Evolutionary conservation across 306 rosid genomes (phyloP).

Genomic region (Lathyrus oleraceus): DNA sequence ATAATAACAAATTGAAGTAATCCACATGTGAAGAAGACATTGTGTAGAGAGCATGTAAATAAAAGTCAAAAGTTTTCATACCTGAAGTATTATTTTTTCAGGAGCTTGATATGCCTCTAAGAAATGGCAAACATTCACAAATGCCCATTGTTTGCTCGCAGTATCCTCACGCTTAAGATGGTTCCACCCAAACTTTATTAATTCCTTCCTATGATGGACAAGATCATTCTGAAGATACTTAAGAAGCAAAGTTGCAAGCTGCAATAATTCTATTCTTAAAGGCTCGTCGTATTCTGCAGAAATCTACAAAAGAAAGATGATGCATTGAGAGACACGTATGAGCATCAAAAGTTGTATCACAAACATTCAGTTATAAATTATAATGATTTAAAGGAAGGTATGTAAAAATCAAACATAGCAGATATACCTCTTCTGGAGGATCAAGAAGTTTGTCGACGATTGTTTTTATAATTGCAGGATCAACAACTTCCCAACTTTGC

Average conservation of each 20-base stretch:
- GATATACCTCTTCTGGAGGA: conserved; percentile 95
- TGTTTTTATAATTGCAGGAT: conserved; percentile 76
- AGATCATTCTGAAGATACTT: conserved; percentile 97
- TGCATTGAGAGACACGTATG: conserved; percentile 21
- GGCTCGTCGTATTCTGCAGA: conserved; percentile 99
- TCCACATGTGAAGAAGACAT: conserved; percentile 12
- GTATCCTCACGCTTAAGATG: conserved; percentile 99
- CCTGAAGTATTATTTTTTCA: conserved; percentile 98
- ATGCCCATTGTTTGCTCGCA: conserved; percentile 99
- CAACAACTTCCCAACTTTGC: conserved; percentile 99
- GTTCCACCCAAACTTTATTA: conserved; percentile 99
- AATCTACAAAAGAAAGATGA: conserved; percentile 57
- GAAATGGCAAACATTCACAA: conserved; percentile 99
- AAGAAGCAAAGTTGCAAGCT: conserved; percentile 95
- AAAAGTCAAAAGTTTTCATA: conserved; percentile 33
- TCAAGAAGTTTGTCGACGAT: conserved; percentile 99
- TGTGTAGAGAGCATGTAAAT: neutral
- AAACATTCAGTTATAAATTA: conserved; percentile 15
- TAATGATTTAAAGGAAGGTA: neutral
- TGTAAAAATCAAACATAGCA: conserved; percentile 11
- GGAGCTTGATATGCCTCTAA: conserved; percentile 99
- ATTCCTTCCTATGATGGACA: conserved; percentile 94
- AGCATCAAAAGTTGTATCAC: neutral
- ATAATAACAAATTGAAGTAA: conserved; percentile 21
- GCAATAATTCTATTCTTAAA: conserved; percentile 90